Conservation (phyloP, 441 rosid genomes). For the Adansonia gregorii region DNA sequence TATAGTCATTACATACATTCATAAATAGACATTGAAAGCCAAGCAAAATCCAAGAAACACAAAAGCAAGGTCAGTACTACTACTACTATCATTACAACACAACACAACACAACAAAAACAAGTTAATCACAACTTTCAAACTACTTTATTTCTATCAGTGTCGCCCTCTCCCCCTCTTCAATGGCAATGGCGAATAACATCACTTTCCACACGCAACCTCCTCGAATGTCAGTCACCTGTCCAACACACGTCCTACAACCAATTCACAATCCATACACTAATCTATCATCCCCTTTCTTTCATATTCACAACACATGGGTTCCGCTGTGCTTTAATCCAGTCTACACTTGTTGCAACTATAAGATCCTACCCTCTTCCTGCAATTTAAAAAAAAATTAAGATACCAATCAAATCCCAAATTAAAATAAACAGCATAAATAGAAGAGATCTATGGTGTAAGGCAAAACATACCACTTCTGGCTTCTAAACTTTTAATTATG, state of each 20-base stretch:
- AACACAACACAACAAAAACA: conserved; percentile 3
- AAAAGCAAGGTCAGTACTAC: conserved; percentile 33
- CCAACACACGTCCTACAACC: conserved; percentile 25
- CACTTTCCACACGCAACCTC: conserved; percentile 7
- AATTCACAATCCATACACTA: conserved; percentile 41
- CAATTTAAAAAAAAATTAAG: conserved; percentile 18
- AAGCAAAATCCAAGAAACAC: conserved; percentile 32
- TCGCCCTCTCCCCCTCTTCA: conserved; percentile 1
- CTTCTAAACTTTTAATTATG: conserved; percentile 41
- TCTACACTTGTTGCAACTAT: conserved; percentile 28
- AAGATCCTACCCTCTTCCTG: conserved; percentile 31
- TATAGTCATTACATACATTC: conserved; percentile 12
- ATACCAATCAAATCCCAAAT: neutral
- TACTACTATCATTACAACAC: conserved; percentile 27
- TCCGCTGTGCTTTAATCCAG: conserved; percentile 33
- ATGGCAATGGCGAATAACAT: conserved; percentile 28
- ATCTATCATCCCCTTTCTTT: conserved; percentile 43
- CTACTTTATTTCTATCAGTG: conserved; percentile 33
- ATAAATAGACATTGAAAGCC: conserved; percentile 26
- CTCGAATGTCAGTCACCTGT: conserved; percentile 38
- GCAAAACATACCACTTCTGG: conserved; percentile 40
- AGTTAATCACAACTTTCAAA: conserved; percentile 11
- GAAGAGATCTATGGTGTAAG: neutral
- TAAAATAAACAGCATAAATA: neutral
- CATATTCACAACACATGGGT: conserved; percentile 65